Percentiles rank a stretch among this genome's conserved stretches.
phyloP scores from a whole-genome alignment of 2,329 filamentous ascomycete genomes.

The Phaeosphaeria sp. region DNA sequence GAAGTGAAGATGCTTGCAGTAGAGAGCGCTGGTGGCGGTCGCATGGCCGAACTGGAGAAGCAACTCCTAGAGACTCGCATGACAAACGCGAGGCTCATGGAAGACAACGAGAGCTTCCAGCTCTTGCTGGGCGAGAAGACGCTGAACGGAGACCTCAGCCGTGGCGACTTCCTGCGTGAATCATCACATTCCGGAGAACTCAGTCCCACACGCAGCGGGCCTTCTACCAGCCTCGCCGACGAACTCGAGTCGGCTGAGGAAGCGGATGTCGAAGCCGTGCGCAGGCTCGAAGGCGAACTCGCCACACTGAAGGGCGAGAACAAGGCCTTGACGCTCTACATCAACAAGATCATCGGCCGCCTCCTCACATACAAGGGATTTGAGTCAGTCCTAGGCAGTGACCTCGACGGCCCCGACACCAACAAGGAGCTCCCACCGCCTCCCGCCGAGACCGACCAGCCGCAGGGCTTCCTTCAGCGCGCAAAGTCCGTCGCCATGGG shows the following conservation, averaged over 20 bases:
- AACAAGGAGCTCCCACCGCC: conserved; percentile 88
- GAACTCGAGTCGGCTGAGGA: conserved; percentile 76
- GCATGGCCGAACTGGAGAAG: conserved; percentile 87
- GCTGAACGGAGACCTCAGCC: conserved; percentile 89
- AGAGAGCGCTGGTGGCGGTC: conserved; percentile 89
- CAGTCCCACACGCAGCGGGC: conserved; percentile 42
- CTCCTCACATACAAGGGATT: conserved; percentile 94
- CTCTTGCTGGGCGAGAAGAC: conserved; percentile 93
- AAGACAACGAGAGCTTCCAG: conserved; percentile 98
- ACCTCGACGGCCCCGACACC: conserved; percentile 62
- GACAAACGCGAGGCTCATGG: conserved; percentile 94
- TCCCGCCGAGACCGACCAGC: conserved; percentile 61
- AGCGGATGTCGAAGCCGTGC: conserved; percentile 57
- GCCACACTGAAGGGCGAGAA: conserved; percentile 89
- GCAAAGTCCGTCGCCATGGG: conserved; percentile 65
- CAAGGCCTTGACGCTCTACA: conserved; percentile 95
- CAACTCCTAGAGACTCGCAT: conserved; percentile 90
- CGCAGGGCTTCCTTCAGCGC: conserved; percentile 60
- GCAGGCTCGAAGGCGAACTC: conserved; percentile 78
- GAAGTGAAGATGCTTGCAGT: conserved; percentile 96
- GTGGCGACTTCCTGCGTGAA: conserved; percentile 76
- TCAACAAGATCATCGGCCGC: conserved; percentile 98
- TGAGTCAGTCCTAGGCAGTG: conserved; percentile 87
- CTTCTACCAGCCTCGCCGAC: conserved; percentile 67
- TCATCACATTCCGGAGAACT: conserved; percentile 46